Percentiles rank a stretch among this genome's conserved stretches.
phyloP scores from a whole-genome alignment of 73 alveolate species.

The Paraurostyla sp. region DNA sequence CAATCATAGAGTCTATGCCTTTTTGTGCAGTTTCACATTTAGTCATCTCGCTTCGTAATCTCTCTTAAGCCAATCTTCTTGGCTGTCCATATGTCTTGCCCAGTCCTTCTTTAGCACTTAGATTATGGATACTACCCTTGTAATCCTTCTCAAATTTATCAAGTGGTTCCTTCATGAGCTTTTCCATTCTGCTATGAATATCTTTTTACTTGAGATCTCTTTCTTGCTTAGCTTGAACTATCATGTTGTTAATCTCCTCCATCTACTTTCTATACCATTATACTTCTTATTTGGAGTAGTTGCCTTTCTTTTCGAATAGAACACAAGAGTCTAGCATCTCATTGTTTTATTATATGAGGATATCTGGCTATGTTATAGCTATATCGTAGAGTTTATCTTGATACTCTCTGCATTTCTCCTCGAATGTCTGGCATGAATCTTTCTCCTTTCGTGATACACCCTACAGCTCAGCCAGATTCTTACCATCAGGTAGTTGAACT shows the following conservation, averaged over 20 bases:
- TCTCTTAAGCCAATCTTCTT: slow-evolving; percentile 93
- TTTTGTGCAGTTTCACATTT: slow-evolving; percentile 96
- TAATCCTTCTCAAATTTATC: slow-evolving; percentile 89
- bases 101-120: slow-evolving; percentile 94
- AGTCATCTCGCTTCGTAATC: slow-evolving; percentile 90
- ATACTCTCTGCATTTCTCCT: slow-evolving; percentile 82
- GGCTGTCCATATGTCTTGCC: slow-evolving; percentile 96
- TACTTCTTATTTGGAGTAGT: slow-evolving; percentile 90
- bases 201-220: slow-evolving; percentile 80
- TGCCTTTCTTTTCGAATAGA: slow-evolving; percentile 89
- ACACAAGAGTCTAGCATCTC: slow-evolving; percentile 83
- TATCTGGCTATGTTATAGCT: slow-evolving; percentile 75
- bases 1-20: slow-evolving; percentile 83
- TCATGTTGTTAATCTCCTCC: slow-evolving; percentile 85
- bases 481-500: slow-evolving; percentile 83
- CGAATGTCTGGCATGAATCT: slow-evolving; percentile 82
- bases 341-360: slow-evolving; percentile 74
- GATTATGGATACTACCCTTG: slow-evolving; percentile 78
- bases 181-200: slow-evolving; percentile 73
- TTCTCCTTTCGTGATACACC: slow-evolving; percentile 88
- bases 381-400: slow-evolving; percentile 74
- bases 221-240: slow-evolving; percentile 66
- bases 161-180: slow-evolving; percentile 75
- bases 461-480: slow-evolving; percentile 91
- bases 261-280: slow-evolving; percentile 82